phyloP scores from a whole-genome alignment of 495 filamentous ascomycete species.

The Penicillium argentinense region DNA sequence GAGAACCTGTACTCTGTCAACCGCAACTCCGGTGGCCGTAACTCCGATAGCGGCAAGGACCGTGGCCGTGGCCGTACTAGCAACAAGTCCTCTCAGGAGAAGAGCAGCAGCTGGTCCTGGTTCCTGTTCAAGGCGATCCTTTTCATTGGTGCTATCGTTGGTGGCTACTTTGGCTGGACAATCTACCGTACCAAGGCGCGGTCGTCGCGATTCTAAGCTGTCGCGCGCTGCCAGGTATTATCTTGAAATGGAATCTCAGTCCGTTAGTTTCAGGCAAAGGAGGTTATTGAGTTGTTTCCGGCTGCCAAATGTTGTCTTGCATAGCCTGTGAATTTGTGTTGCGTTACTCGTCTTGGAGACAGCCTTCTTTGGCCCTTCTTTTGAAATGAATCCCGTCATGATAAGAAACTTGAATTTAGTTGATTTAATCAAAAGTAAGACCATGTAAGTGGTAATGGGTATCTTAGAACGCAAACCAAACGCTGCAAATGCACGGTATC shows the following conservation, averaged over 20 bases:
- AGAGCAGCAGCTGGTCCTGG: constrained; percentile 81
- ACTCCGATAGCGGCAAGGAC: constrained; percentile 36
- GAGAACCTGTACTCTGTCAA: constrained; percentile 82
- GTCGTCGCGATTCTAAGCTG: constrained; percentile 71
- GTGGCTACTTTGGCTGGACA: constrained; percentile 81
- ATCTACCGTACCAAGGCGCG: constrained; percentile 72
- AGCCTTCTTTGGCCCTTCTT: constrained; percentile 15
- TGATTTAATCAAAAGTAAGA: neutral
- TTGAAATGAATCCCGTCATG: constrained; percentile 30
- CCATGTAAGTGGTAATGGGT: neutral
- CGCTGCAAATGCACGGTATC: neutral
- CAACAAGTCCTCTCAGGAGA: constrained; percentile 29
- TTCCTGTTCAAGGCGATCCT: constrained; percentile 84
- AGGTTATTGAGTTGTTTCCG: constrained; percentile 6
- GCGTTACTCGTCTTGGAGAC: constrained; percentile 9
- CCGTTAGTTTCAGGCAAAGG: neutral
- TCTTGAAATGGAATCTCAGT: constrained; percentile 3
- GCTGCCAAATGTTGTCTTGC: constrained; percentile 25
- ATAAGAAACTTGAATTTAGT: too few species aligned
- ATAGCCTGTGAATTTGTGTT: constrained; percentile 25
- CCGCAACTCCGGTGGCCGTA: constrained; percentile 27
- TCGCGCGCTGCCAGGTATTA: neutral
- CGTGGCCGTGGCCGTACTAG: constrained; percentile 35
- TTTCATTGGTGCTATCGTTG: constrained; percentile 66
- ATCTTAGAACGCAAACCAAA: constrained; percentile 1